Base-by-base conservation (phyloP, 148 eudicot species). In the Amaranthus cruentus region DNA sequence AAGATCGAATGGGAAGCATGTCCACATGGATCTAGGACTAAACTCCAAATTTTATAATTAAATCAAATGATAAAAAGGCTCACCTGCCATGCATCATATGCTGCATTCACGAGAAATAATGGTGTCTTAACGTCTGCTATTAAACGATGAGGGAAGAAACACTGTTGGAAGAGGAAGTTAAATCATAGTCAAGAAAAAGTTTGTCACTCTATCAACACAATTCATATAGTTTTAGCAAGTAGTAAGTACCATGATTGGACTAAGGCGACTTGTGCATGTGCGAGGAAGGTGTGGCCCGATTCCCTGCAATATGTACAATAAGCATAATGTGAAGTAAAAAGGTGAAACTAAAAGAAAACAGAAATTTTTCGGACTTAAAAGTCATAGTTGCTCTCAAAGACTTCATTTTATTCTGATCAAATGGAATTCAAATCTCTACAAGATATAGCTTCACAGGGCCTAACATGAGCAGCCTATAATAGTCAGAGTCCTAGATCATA, bases 51-150 rank as follows among this genome's bases (percentile, higher is more conserved):
- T 28, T 28, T 28, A 28, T 28, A 28, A 28, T 59, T 10, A 9
- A 50, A 42, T 38, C 15, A 50, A 10, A 66, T 2, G 51, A 9
- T 12, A 11, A 54, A 11, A 49, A 61, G 48, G 70, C 44, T 68
- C 21, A 84, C 87, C 87, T 84, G 87, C 87, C 87, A 84, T n/a
- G 87, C 58, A 50, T 84, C 87, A 49, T 84, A 84, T 38, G 87
- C 87, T 69, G 87, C 87, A 81, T 84, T 84, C 7, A 84, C 73
- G 38, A 84, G 66, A 76, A 84, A 84, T 12, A 84, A 52, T 6
- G 87, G 87, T 49, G 87, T 84, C 77, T 61, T 76, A 73, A 84
- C 47, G 11, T 65, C 68, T 18, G 80, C 57, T 67, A 84, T 73
- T 55, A 81, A 9, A 51, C 78, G 79, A 55, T 81, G 84, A 75